Evolutionary conservation across 2,329 filamentous ascomycete genomes (phyloP).

Genomic region (Hawksworthiomyces lignivorus): DNA sequence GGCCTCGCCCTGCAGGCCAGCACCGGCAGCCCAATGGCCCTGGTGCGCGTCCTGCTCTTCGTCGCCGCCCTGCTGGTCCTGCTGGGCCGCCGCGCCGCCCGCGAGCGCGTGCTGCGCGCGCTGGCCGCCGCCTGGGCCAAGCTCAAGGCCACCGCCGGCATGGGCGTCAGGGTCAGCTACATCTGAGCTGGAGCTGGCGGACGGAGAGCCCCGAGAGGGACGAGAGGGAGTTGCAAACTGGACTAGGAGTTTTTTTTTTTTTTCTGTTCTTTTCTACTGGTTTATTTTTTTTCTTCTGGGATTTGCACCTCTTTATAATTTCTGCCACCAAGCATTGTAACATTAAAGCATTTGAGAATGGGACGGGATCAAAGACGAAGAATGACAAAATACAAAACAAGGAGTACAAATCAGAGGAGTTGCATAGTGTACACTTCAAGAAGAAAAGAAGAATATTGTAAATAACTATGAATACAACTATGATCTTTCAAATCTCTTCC

Average conservation of each 20-base stretch:
- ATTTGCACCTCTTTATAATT: not conserved
- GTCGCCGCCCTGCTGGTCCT: constrained; percentile 70
- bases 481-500: too few species aligned
- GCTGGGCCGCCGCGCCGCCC: constrained; percentile 64
- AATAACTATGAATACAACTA: too few species aligned
- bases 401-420: too few species aligned
- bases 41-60: constrained; percentile 65
- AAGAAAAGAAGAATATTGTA: too few species aligned
- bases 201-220: too few species aligned
- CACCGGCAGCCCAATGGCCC: constrained; percentile 34
- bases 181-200: too few species aligned
- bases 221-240: too few species aligned
- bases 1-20: constrained; percentile 46
- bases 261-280: constrained; percentile 11
- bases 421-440: too few species aligned
- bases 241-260: constrained; percentile 8
- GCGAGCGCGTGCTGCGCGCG: constrained; percentile 64
- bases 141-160: constrained; percentile 75
- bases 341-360: not conserved
- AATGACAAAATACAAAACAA: too few species aligned
- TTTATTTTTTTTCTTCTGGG: not conserved
- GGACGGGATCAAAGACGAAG: too few species aligned
- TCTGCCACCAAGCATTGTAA: not conserved
- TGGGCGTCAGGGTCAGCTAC: constrained; percentile 97
- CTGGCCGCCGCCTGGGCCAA: constrained; percentile 70